Conservation (phyloP, 192 early-diverging fungal genomes). For the Linnemannia elongata region DNA sequence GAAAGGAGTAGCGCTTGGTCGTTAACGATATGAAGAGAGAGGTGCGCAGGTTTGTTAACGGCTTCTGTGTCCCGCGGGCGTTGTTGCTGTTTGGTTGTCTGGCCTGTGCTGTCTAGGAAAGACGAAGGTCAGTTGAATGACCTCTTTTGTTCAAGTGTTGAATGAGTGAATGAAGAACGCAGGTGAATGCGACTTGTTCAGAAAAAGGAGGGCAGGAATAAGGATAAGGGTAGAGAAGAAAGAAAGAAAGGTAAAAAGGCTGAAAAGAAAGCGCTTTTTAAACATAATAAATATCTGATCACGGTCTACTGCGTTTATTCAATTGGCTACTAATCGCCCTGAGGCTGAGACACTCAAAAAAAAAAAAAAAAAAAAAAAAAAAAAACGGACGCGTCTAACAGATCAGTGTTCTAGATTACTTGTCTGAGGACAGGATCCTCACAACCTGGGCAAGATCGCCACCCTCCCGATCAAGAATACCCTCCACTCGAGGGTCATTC, state of each 20-base stretch:
- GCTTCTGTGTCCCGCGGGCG: background rate
- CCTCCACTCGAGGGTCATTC: conserved; percentile 39
- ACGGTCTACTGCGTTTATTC: background rate
- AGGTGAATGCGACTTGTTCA: conserved; percentile 4
- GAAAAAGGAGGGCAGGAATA: background rate
- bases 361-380: conserved; percentile 1
- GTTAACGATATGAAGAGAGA: background rate
- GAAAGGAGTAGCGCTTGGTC: background rate
- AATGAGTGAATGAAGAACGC: background rate
- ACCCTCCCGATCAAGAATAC: conserved; percentile 42
- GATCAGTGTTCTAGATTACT: background rate
- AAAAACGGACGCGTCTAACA: background rate
- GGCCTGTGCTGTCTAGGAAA: background rate
- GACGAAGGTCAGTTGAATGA: conserved; percentile 40
- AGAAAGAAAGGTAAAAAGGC: background rate
- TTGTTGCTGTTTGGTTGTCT: background rate
- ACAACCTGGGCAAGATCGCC: conserved; percentile 41
- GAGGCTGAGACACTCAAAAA: background rate
- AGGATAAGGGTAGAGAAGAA: background rate
- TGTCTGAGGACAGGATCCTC: conserved; percentile 26
- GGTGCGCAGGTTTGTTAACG: background rate
- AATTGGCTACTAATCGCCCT: background rate
- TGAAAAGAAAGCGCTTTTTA: background rate
- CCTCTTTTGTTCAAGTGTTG: conserved; percentile 15
- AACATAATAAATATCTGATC: background rate